A percentile compares a stretch with the other conserved stretches of the same genome.
These are phyloP conservation scores for Daldinia sp. DNA, from an alignment of 2,329 filamentous ascomycete species.

Conservation along the genomic window DNA sequence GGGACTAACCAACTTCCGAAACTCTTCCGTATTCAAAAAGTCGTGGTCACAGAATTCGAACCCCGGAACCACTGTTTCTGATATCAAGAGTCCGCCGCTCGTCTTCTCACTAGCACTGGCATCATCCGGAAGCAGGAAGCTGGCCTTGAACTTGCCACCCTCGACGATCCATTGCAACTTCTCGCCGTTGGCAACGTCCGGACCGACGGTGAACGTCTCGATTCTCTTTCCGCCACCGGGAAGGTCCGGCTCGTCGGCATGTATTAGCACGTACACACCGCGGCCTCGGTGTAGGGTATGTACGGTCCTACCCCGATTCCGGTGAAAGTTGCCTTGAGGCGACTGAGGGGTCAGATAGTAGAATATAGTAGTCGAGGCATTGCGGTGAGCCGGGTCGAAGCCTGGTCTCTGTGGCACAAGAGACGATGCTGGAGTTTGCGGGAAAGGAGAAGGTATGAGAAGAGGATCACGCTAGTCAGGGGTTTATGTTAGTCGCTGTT, in stretches of 20 bases:
- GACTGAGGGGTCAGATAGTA: slow-evolving; percentile 18
- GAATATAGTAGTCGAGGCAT: slow-evolving; percentile 22
- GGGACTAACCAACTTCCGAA: slow-evolving; percentile 61
- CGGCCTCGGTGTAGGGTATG: slow-evolving; percentile 62
- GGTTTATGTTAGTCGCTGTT: not conserved
- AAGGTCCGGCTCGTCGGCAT: slow-evolving; percentile 62
- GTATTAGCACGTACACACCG: slow-evolving; percentile 70
- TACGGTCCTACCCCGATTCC: slow-evolving; percentile 68
- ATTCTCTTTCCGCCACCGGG: slow-evolving; percentile 46
- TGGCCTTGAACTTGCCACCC: slow-evolving; percentile 72
- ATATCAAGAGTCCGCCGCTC: slow-evolving; percentile 66
- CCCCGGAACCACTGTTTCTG: slow-evolving; percentile 72
- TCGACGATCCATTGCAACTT: slow-evolving; percentile 73
- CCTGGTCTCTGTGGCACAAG: slow-evolving; percentile 20
- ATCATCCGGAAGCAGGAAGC: slow-evolving; percentile 60
- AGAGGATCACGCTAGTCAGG: slow-evolving; percentile 50
- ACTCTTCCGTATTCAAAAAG: slow-evolving; percentile 63
- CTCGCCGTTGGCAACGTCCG: slow-evolving; percentile 65
- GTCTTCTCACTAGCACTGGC: slow-evolving; percentile 49
- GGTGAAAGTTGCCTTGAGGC: slow-evolving; percentile 60
- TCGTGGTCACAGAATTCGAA: slow-evolving; percentile 74
- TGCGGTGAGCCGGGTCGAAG: slow-evolving; percentile 55
- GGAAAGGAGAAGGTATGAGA: slow-evolving; percentile 64
- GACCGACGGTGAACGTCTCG: slow-evolving; percentile 70
- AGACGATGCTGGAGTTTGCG: slow-evolving; percentile 47